Percentiles rank a stretch among this genome's conserved stretches.
Evolutionary conservation across 257 asterid genomes (phyloP).

Genomic region (Coffea canephora): DNA sequence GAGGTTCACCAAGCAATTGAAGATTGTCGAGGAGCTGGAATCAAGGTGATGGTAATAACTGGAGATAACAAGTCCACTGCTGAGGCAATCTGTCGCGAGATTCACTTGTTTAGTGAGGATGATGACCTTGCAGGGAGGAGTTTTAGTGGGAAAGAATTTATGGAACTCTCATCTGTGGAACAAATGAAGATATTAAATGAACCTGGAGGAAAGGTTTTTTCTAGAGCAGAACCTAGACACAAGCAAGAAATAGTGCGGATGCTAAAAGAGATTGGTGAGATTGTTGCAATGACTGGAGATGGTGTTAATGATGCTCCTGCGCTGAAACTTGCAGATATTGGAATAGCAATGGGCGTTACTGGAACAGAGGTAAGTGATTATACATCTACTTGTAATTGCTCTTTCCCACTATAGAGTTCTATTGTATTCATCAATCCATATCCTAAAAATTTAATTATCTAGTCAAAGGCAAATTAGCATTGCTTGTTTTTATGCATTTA

Average conservation of each 20-base stretch:
- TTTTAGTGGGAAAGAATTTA: slow-evolving; percentile 79
- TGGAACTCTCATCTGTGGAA: slow-evolving; percentile 59
- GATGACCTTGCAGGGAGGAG: slow-evolving; percentile 61
- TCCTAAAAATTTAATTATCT: not conserved
- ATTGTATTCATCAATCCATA: not conserved
- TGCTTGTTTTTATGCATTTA: not conserved
- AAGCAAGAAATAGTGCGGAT: slow-evolving; percentile 89
- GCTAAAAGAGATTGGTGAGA: slow-evolving; percentile 76
- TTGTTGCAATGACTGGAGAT: slow-evolving; percentile 98
- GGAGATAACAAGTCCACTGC: slow-evolving; percentile 98
- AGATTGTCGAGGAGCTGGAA: slow-evolving; percentile 83
- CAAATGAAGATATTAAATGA: slow-evolving; percentile 56
- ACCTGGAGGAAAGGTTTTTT: slow-evolving; percentile 78
- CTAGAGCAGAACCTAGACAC: slow-evolving; percentile 90
- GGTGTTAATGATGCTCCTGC: slow-evolving; percentile 99
- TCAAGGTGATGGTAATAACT: slow-evolving; percentile 83
- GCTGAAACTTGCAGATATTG: slow-evolving; percentile 84
- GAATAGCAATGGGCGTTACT: slow-evolving; percentile 91
- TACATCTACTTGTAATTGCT: not conserved
- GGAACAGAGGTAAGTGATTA: slow-evolving; percentile 71
- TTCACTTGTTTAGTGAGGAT: slow-evolving; percentile 51
- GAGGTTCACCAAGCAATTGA: slow-evolving; percentile 74
- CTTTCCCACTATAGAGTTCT: not conserved
- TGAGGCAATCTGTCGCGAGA: slow-evolving; percentile 83
- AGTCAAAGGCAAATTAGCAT: not conserved